Base-by-base conservation (phyloP, 345 rosid species). In the Pistacia integerrima region DNA sequence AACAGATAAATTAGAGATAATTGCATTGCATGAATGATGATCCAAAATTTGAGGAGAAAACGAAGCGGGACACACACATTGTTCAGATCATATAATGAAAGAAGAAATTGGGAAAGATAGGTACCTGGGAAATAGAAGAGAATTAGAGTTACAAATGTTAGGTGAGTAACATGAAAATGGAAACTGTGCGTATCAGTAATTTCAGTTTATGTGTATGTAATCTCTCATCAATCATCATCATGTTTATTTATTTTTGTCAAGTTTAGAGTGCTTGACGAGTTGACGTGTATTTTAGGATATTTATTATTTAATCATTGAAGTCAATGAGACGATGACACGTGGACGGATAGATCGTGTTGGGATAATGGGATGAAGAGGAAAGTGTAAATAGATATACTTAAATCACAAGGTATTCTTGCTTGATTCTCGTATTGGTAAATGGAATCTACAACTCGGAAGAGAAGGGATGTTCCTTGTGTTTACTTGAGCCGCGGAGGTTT, bases 81-180 rank as follows among this genome's bases (percentile, higher is more conserved):
- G 51, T 16, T 18, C 14, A 73, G 76, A 73, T 62, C 69, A 18
- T 63, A 4, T 49, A 62, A 61, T 48, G 4, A 51, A 30, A 62
- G 3, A 62, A 13, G 49, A 60, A 6, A 48, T 49, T 12, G 11
- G 64, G 52, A 0, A 56, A 70, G n/a, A 61, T 46, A 44, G 4
- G 48, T 54, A 60, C 67, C 76, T 73, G 59, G 48, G 25, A 49
- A 63, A 28, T 3, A 33, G 55, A 35, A 17, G 2, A 7, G 20
- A 5, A 35, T 30, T 10, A 16, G 62, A 44, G 56, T 41, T 11
- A 2, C 35, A 72, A 41, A n/a, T 58, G 67, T 64, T 61, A 28
- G 76, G 67, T 73, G 57, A 41, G 46, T 41, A 41, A 8, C 17
- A 13, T 9, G 54, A 30, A 30, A 0, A 30, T 30, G 33, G 3